These are phyloP conservation scores for Chlorella variabilis DNA, from an alignment of 163 green algal genomes.

Conservation along the genomic window DNA sequence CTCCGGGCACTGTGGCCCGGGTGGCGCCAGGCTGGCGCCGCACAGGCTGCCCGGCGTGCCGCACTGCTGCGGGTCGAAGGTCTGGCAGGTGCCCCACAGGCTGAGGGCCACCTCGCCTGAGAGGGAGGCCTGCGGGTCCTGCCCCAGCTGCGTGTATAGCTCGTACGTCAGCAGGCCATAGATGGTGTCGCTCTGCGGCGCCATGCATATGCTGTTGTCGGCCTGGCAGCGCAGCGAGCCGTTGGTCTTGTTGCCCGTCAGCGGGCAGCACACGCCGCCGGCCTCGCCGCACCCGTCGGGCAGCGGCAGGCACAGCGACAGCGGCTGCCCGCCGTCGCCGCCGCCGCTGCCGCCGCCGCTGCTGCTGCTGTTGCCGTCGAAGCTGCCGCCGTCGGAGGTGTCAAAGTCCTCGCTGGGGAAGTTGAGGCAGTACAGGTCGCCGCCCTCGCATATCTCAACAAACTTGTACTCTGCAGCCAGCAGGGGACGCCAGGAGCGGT, in stretches of 20 bases:
- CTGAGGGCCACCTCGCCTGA: background rate
- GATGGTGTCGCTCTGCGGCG: background rate
- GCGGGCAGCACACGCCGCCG: constrained; percentile 17
- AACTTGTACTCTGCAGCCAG: background rate
- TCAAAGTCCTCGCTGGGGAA: background rate
- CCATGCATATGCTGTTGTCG: constrained; percentile 5
- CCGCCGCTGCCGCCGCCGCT: background rate
- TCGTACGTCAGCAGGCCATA: background rate
- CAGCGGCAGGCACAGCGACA: constrained; percentile 1
- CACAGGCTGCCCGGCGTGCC: constrained; percentile 10
- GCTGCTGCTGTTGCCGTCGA: background rate
- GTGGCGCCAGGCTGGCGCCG: background rate
- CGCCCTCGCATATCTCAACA: background rate
- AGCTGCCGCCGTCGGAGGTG: no score
- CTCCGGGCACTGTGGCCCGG: background rate
- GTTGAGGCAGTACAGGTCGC: background rate
- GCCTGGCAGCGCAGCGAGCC: background rate
- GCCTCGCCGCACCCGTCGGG: constrained; percentile 4
- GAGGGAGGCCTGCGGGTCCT: background rate
- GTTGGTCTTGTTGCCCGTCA: constrained; percentile 4
- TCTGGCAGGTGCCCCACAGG: background rate
- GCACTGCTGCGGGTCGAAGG: background rate
- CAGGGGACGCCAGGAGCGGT: no score
- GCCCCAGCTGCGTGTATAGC: background rate
- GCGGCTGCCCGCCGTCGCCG: background rate